Percentiles rank a stretch among this genome's conserved stretches.
Conservation (phyloP, 1,284 basidiomycete genomes). For the Cutaneotrichosporon sp. region DNA sequence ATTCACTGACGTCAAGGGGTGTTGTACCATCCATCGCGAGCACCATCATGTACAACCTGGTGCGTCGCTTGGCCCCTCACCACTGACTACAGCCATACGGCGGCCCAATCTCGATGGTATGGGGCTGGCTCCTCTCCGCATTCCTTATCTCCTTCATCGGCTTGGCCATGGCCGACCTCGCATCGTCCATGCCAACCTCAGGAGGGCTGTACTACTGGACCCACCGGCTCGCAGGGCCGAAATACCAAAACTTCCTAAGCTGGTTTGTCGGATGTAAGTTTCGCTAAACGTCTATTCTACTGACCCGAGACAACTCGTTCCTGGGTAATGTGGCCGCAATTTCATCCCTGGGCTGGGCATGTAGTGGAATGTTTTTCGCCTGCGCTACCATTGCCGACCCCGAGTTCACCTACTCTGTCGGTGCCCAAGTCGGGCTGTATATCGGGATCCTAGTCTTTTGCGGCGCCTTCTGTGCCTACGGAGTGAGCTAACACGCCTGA, state of each 20-base stretch:
- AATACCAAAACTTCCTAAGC: slow-evolving; percentile 40
- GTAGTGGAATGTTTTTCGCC: slow-evolving; percentile 39
- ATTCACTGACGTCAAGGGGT: slow-evolving; percentile 40
- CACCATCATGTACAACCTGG: slow-evolving; percentile 56
- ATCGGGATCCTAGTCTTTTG: slow-evolving; percentile 39
- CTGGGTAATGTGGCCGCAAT: slow-evolving; percentile 64
- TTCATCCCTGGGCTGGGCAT: slow-evolving; percentile 69
- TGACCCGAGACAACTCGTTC: slow-evolving; percentile 36
- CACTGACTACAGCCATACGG: slow-evolving; percentile 54
- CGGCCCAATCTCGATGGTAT: slow-evolving; percentile 73
- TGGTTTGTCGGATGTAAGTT: slow-evolving; percentile 46
- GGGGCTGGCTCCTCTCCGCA: slow-evolving; percentile 52
- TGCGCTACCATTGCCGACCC: slow-evolving; percentile 37
- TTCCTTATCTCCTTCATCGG: slow-evolving; percentile 55
- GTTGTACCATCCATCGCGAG: slow-evolving; percentile 51
- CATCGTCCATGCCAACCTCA: slow-evolving; percentile 37
- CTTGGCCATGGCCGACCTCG: slow-evolving; percentile 54
- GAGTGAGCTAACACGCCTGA: slow-evolving; percentile 54
- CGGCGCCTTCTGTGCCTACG: slow-evolving; percentile 59
- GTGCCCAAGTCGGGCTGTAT: slow-evolving; percentile 42
- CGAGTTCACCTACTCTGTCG: slow-evolving; percentile 33
- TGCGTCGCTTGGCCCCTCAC: background rate
- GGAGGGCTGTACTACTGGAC: slow-evolving; percentile 49
- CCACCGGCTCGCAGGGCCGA: slow-evolving; percentile 39
- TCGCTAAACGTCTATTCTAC: background rate